Evolutionary conservation across 2,329 filamentous ascomycete genomes (phyloP), one percentile per base, ranked within the genome.

Genomic region (Helotiales sp.): DNA sequence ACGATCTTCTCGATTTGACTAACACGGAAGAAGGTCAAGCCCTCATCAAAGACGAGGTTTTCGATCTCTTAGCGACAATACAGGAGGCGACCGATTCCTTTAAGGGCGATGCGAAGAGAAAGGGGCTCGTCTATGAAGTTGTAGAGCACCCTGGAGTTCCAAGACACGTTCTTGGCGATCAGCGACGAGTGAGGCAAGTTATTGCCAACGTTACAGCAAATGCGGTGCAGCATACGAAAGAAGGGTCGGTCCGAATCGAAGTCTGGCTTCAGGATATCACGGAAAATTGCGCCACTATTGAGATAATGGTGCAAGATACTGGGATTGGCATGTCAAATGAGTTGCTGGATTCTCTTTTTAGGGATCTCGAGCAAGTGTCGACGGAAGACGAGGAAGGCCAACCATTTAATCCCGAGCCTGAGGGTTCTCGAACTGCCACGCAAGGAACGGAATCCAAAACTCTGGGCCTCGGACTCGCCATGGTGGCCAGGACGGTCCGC

Each of bases 1-100:
- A 97, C 71, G 93, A 97, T 76, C 83, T 97, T 1, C 83, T 97
- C 0, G 93, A 97, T 75, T 82, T 97, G 32, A 97, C 94, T 0
- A 96, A 96, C 75, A 91, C 91, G 0, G 93, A 97, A 77, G 91
- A 94, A 77, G 93, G 93, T 0, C 89, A 90, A 57, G 86, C 89
- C 1, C 80, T 97, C 3, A 85, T 95, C 75, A 95, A 93, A 73
- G 90, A 94, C 65, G 93, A 97, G 74, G 80, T 89, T 0, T 93
- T 97, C 59, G 88, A 96, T 74, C 82, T 97, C 3, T 80, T 82
- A 17, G 81, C 82, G 0, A 95, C 92, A 1, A 83, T 97, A 2
- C 82, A 82, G n/a, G 93, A 97, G 77, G 93, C 93, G 0, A 91
- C 90, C 0, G 87, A 91, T 13, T 86, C 91, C 47, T 96, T 96